Percentiles rank a stretch among this genome's conserved stretches.
Conservation (phyloP, 306 rosid genomes). For the Betula pendula region DNA sequence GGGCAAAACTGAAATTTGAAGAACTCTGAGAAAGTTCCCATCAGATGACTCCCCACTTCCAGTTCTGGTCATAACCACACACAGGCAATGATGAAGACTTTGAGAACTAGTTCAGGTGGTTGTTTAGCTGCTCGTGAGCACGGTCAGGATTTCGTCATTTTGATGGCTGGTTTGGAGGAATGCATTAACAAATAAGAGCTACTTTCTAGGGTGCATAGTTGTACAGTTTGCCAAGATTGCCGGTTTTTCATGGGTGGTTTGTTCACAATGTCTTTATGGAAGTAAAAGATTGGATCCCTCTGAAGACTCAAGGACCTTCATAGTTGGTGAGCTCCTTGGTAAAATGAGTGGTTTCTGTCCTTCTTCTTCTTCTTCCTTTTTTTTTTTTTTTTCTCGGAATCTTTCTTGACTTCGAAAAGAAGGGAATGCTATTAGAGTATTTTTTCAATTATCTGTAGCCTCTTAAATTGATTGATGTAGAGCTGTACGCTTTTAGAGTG, state of each 20-base stretch:
- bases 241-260: constrained; percentile 24
- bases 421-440: neutral
- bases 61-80: constrained; percentile 2
- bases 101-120: constrained; percentile 27
- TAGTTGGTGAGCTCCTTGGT: neutral
- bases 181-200: constrained; percentile 22
- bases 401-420: neutral
- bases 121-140: neutral
- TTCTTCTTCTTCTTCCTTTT: neutral
- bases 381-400: neutral
- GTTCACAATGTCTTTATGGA: neutral
- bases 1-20: constrained; percentile 6
- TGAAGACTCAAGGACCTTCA: neutral
- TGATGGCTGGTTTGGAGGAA: constrained; percentile 26
- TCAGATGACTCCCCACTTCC: constrained; percentile 19
- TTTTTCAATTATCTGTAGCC: neutral
- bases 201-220: constrained; percentile 18
- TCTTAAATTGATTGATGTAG: neutral
- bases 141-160: constrained; percentile 9
- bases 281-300: constrained; percentile 15
- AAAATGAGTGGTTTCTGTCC: constrained; percentile 12
- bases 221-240: constrained; percentile 28
- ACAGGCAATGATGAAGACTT: constrained; percentile 12
- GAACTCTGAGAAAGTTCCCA: constrained; percentile 22
- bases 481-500: neutral